phyloP scores from a whole-genome alignment of 306 rosid species.

The Geum urbanum region DNA sequence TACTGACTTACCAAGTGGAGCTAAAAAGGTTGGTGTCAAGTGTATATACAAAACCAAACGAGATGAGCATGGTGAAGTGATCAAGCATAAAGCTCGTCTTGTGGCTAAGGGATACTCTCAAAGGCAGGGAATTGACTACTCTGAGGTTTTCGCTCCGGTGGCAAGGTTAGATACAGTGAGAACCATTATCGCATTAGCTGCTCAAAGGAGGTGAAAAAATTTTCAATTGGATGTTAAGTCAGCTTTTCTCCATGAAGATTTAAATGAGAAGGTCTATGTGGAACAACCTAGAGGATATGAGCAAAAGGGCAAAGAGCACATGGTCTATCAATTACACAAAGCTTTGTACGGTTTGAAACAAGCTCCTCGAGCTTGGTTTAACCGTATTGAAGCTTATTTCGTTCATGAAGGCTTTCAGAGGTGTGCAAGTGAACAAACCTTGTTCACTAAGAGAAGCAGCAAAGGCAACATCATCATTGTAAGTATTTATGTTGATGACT shows the following conservation, averaged over 20 bases:
- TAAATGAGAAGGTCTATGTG: not conserved
- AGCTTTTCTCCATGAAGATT: not conserved
- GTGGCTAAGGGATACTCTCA: too few relatives aligned
- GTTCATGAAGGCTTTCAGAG: not conserved
- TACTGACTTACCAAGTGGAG: not conserved
- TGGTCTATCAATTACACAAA: not conserved
- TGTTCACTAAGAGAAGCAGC: not conserved
- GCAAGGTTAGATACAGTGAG: not conserved
- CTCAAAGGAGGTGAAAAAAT: not conserved
- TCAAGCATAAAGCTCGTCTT: too few relatives aligned
- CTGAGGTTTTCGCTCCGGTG: too few relatives aligned
- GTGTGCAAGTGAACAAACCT: not conserved
- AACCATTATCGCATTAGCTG: not conserved
- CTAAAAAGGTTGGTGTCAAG: not conserved
- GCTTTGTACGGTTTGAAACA: not conserved
- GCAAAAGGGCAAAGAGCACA: not conserved
- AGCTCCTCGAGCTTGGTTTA: not conserved
- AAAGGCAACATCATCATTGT: not conserved
- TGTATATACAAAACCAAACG: too few relatives aligned
- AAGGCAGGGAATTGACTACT: too few relatives aligned
- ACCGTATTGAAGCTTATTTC: not conserved
- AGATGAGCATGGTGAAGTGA: too few relatives aligned
- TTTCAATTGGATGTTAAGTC: not conserved
- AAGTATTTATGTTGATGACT: not conserved
- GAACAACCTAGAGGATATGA: not conserved